A percentile compares a stretch with the other conserved stretches of the same genome.
These are phyloP conservation scores for Protostelium mycophagum DNA, from an alignment of 78 protist species.

Conservation along the genomic window DNA sequence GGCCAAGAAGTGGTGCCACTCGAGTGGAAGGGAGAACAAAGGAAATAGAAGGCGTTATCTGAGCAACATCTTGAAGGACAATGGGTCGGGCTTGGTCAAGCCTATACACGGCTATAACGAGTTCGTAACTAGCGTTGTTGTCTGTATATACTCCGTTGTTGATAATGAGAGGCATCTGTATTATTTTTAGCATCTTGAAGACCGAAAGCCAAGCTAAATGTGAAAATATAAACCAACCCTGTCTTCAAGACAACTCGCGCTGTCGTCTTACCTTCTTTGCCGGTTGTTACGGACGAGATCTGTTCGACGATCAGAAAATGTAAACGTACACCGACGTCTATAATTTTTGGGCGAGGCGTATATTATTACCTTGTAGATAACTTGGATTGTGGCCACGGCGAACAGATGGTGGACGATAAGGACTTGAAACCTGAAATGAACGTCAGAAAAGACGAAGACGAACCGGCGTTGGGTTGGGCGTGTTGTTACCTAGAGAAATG, in stretches of 20 bases:
- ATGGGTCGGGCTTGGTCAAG: slow-evolving; percentile 1
- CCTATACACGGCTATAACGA: background rate
- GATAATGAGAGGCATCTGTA: slow-evolving; percentile 1
- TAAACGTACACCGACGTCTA: background rate
- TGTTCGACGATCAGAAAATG: background rate
- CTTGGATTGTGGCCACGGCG: background rate
- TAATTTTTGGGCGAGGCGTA: background rate
- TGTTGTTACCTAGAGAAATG: too few relatives aligned
- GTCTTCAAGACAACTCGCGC: too few relatives aligned
- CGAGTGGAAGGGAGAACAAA: background rate
- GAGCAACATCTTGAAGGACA: background rate
- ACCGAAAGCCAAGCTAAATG: background rate
- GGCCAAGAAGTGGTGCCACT: background rate
- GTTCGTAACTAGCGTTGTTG: background rate
- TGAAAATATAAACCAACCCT: too few relatives aligned
- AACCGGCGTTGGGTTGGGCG: background rate
- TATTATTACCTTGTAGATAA: background rate
- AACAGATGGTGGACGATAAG: background rate
- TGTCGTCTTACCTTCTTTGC: too few relatives aligned
- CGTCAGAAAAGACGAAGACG: background rate
- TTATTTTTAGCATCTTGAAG: background rate
- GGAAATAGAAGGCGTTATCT: background rate
- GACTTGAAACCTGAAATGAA: background rate
- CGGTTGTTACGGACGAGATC: background rate
- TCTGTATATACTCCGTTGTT: background rate